Conservation (phyloP, 306 rosid genomes). For the Malus sylvestris region DNA sequence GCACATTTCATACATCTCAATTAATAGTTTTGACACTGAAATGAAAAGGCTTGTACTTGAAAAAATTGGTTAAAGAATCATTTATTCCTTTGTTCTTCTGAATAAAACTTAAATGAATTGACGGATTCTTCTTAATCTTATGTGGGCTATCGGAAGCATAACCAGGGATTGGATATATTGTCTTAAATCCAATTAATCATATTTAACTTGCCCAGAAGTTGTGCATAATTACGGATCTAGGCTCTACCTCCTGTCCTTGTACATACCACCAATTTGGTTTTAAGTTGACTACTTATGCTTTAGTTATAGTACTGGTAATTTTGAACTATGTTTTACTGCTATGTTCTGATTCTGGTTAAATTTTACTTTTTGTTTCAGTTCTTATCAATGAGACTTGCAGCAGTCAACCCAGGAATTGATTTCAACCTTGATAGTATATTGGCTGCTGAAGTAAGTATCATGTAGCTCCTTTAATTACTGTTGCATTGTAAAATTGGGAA, state of each 20-base stretch:
- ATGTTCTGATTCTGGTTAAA: slow-evolving; percentile 21
- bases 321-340: slow-evolving; percentile 4
- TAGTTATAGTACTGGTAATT: background rate
- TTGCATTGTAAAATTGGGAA: background rate
- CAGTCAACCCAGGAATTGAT: slow-evolving; percentile 83
- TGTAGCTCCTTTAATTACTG: background rate
- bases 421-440: slow-evolving; percentile 66
- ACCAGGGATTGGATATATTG: background rate
- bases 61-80: background rate
- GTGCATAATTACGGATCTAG: background rate
- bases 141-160: background rate
- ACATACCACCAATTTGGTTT: background rate
- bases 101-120: background rate
- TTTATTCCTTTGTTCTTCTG: background rate
- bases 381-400: slow-evolving; percentile 91
- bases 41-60: slow-evolving; percentile 16
- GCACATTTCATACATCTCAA: slow-evolving; percentile 13
- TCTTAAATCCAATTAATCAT: background rate
- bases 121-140: slow-evolving; percentile 1
- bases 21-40: slow-evolving; percentile 23
- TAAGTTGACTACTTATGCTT: background rate
- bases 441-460: slow-evolving; percentile 66
- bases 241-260: background rate
- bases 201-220: background rate
- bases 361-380: slow-evolving; percentile 46